Percentiles rank a stretch among this genome's conserved stretches.
Conservation (phyloP, 352 stramenopile species). For the Plasmopara viticola region DNA sequence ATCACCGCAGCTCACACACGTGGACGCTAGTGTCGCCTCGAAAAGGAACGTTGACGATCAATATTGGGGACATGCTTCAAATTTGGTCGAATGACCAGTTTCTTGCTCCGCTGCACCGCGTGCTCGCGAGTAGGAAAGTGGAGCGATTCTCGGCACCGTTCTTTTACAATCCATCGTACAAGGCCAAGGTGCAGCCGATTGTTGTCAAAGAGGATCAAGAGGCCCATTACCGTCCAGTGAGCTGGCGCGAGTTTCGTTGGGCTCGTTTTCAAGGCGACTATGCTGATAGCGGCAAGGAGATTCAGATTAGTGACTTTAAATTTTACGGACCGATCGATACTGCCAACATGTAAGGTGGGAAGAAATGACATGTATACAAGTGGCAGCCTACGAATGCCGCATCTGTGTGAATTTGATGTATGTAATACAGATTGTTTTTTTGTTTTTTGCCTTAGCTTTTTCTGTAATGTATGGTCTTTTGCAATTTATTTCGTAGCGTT, state of each 20-base stretch:
- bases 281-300: constrained; percentile 9
- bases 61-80: constrained; percentile 52
- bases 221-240: constrained; percentile 76
- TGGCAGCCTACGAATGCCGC: too few relatives aligned
- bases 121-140: constrained; percentile 26
- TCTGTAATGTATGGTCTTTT: too few relatives aligned
- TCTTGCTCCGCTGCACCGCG: constrained; percentile 37
- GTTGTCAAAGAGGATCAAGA: constrained; percentile 20
- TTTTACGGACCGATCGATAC: constrained; percentile 3
- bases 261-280: constrained; percentile 5
- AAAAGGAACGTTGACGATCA: constrained; percentile 47
- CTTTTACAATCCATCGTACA: constrained; percentile 67
- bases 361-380: too few relatives aligned
- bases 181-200: constrained; percentile 51
- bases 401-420: too few relatives aligned
- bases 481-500: too few relatives aligned
- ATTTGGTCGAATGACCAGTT: constrained; percentile 51
- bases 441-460: too few relatives aligned
- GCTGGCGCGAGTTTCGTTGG: constrained; percentile 35
- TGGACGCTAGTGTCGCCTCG: constrained; percentile 40
- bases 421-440: too few relatives aligned
- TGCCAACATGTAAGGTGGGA: constrained; percentile 1
- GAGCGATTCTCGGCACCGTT: constrained; percentile 53
- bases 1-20: constrained; percentile 31
- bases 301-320: constrained; percentile 12